Base-by-base conservation (phyloP, 805 yeast genomes). In the Candida xyloterini region DNA sequence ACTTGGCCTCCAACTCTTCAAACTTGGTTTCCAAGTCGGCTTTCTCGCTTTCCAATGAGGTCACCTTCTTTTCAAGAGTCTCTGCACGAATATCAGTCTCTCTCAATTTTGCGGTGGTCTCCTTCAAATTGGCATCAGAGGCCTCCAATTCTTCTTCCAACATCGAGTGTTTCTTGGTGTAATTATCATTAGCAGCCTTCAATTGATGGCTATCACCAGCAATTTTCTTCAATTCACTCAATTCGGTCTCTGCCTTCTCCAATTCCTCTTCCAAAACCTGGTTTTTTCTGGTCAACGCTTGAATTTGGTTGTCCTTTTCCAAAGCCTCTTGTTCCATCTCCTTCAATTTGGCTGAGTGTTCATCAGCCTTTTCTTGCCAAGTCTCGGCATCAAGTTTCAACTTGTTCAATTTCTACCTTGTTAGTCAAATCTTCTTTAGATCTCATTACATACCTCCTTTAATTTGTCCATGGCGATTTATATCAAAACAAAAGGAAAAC, bases 341-440 rank as follows among this genome's bases (percentile, higher is more conserved):
- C 76, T 90, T 93, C 70, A 85, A 79, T 65, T 81, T 81, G 49
- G 74, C 79, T 46, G 80, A 68, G 57, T 85, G 77, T 57, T 86
- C 96, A 60, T 93, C 99, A 46, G 93, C 82, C 74, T 89, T 87
- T 66, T 88, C 96, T 73, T 91, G 96, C 88, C 99, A 95, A 57
- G 83, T 74, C 73, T 93, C 99, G 53, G 96, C 91, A 64, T 93
- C 98, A 58, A 86, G 74, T 71, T 91, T 90, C 67, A 93, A 80
- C 68, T 81, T 81, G 75, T 73, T 82, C 71, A 89, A 73, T 78
- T 88, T 89, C 95, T 86, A 50, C n/a, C n/a, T 4, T 23, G 25
- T 23, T 23, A 23, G 25, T 11, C 28, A 20, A 31, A 22, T 33
- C 24, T 33, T 29, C n/a, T 10, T 13, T 7, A 28, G 23, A 18